These are phyloP conservation scores for Cyberlindnera meyerae DNA, from an alignment of 805 yeast genomes.

Conservation along the genomic window DNA sequence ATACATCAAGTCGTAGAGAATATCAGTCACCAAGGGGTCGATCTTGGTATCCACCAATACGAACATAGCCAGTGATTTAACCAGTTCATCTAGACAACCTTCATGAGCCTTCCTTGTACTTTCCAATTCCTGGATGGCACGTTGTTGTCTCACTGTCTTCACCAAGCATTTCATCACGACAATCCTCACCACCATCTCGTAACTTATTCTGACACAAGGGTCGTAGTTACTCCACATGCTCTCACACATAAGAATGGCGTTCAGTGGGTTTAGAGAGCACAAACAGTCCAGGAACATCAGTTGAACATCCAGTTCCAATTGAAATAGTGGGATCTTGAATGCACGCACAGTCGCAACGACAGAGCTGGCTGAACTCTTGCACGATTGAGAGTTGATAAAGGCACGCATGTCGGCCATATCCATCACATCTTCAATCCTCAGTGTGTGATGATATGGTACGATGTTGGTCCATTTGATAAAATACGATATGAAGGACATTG, in stretches of 20 bases:
- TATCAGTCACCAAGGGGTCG: constrained; percentile 4
- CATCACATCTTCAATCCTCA: constrained; percentile 1
- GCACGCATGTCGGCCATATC: constrained; percentile 12
- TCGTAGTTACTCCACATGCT: constrained; percentile 6
- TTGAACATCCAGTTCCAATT: constrained; percentile 16
- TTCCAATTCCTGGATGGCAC: constrained; percentile 4
- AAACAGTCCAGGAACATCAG: constrained; percentile 21
- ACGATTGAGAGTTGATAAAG: constrained; percentile 10
- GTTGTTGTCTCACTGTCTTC: constrained; percentile 19
- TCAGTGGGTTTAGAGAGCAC: constrained; percentile 13
- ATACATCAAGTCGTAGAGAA: constrained; percentile 6
- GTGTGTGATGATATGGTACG: constrained; percentile 19
- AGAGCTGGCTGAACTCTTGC: constrained; percentile 19
- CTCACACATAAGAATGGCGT: constrained; percentile 2
- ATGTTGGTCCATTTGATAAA: constrained; percentile 22
- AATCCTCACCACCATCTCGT: constrained; percentile 13
- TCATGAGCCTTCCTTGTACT: constrained; percentile 2
- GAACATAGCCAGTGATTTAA: constrained; percentile 16
- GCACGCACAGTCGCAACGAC: constrained; percentile 17
- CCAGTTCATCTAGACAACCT: constrained; percentile 11
- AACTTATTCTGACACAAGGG: constrained; percentile 3
- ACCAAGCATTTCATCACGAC: constrained; percentile 15
- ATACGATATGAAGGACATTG: constrained; percentile 16
- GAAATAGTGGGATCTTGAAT: constrained; percentile 12
- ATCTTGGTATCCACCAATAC: constrained; percentile 15